Base-by-base conservation (phyloP, 2,329 filamentous ascomycete genomes). In the Metarhizium brunneum region DNA sequence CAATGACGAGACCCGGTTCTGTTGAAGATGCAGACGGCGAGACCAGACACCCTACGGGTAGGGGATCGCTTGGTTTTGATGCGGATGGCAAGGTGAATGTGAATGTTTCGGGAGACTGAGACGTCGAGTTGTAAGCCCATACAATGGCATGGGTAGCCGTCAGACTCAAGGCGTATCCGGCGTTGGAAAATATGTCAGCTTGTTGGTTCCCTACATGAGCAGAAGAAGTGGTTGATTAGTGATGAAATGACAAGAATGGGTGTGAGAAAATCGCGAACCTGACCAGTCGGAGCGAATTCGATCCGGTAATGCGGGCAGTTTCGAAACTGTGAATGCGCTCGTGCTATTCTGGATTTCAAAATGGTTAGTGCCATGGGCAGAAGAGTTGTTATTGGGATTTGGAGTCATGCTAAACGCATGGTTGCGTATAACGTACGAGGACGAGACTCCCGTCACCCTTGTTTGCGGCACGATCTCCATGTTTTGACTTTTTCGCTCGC, bases 41-140 rank as follows among this genome's bases (percentile, higher is more conserved):
- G 6, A 96, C 86, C 53, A 99, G 80, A 18, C 88, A 83, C 54
- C 90, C 94, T 43, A 96, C 78, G 1, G 94, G 92, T 6, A 95
- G 76, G 20, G 87, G 82, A 56, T 92, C 88, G 59, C 78, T 79
- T 32, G 79, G 71, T 68, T 83, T 86, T 30, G 85, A 84, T 13
- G 84, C 79, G 61, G 90, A 85, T 1, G 91, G 89, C 25, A 97
- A 79, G 29, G 86, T 82, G 64, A 99, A 90, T 10, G 83, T 84
- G 63, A 92, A 88, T 29, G 90, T 87, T 68, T 92, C 87, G 64
- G 87, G 84, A 1, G 86, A 86, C 53, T 82, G 75, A 38, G 81
- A 79, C 29, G 80, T 78, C n/a, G 80, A 77, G 32, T 84, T 84
- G 72, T 97, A 97, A 16, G 90, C 87, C 94, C 94, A 99, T 52